phyloP scores from a whole-genome alignment of 345 rosid genomes.

The Ailanthus altissimus region DNA sequence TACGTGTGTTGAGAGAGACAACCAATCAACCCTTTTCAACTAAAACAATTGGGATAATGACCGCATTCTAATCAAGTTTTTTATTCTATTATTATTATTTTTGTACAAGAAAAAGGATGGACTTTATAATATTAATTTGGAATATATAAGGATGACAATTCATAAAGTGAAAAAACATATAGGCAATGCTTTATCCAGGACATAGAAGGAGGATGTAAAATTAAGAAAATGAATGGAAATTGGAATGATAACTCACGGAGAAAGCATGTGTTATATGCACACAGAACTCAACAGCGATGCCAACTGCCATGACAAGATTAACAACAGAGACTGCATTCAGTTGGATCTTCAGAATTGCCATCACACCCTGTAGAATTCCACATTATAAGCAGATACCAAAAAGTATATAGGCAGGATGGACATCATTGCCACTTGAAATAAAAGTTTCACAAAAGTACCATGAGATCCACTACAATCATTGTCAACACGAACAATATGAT shows the following conservation, averaged over 20 bases:
- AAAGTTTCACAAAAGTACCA: conserved; percentile 47
- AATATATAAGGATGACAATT: too few species aligned
- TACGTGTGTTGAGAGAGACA: background rate
- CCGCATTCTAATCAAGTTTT: background rate
- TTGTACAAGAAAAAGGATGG: too few species aligned
- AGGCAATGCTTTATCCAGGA: background rate
- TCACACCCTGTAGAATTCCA: conserved; percentile 78
- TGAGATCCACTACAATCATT: conserved; percentile 84
- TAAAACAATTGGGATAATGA: background rate
- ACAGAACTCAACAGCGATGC: conserved; percentile 95
- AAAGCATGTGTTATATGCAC: conserved; percentile 94
- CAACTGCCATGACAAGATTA: conserved; percentile 93
- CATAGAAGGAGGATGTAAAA: background rate
- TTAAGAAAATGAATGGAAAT: conserved; percentile 4
- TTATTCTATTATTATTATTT: too few species aligned
- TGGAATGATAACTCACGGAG: conserved; percentile 56
- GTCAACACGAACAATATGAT: conserved; percentile 84
- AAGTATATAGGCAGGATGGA: conserved; percentile 3
- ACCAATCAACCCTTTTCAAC: background rate
- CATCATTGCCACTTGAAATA: background rate
- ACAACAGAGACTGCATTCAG: conserved; percentile 95
- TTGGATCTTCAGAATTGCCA: conserved; percentile 87
- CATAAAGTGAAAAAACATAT: background rate
- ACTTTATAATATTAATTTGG: too few species aligned
- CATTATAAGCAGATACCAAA: conserved; percentile 18